These are phyloP conservation scores for Zoysia japonica DNA, from an alignment of 176 grass and related monocot species.

Conservation along the genomic window DNA sequence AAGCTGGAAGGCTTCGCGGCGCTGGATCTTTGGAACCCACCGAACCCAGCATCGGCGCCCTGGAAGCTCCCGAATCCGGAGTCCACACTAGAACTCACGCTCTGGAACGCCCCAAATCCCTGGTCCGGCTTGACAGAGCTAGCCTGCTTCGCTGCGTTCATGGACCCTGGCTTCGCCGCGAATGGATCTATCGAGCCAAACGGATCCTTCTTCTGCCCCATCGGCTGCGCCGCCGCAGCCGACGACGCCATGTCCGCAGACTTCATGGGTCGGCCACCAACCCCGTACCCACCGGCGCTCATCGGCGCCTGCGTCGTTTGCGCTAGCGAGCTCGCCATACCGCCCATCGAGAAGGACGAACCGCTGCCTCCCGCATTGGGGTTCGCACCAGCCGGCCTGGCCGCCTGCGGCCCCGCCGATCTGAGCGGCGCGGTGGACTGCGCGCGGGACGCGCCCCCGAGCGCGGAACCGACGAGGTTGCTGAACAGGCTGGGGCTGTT, in stretches of 20 bases:
- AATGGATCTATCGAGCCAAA: conserved; percentile 83
- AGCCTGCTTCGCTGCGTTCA: conserved; percentile 40
- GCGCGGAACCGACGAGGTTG: conserved; percentile 81
- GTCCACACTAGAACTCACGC: conserved; percentile 28
- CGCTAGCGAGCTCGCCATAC: conserved; percentile 69
- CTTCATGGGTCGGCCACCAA: conserved; percentile 64
- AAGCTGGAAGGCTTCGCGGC: conserved; percentile 44
- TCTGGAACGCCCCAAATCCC: conserved; percentile 60
- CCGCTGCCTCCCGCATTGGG: conserved; percentile 30
- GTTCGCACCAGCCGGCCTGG: conserved; percentile 39
- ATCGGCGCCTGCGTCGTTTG: conserved; percentile 49
- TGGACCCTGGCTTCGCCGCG: conserved; percentile 48
- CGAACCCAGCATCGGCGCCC: conserved; percentile 41
- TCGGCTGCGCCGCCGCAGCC: conserved; percentile 38
- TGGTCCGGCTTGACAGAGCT: conserved; percentile 46
- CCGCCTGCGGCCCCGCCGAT: conserved; percentile 49
- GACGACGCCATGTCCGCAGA: conserved; percentile 44
- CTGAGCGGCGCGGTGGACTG: conserved; percentile 68
- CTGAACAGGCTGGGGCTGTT: conserved; percentile 82
- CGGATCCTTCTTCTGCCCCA: conserved; percentile 69
- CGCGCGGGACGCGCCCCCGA: conserved; percentile 50
- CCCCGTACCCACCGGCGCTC: conserved; percentile 37
- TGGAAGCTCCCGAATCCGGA: conserved; percentile 56
- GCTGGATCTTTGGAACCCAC: conserved; percentile 48
- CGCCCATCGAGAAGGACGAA: conserved; percentile 68